Percentiles rank a stretch among this genome's conserved stretches.
Evolutionary conservation across 495 filamentous ascomycete species (phyloP).

Genomic region (Lasiosphaeria miniovina): DNA sequence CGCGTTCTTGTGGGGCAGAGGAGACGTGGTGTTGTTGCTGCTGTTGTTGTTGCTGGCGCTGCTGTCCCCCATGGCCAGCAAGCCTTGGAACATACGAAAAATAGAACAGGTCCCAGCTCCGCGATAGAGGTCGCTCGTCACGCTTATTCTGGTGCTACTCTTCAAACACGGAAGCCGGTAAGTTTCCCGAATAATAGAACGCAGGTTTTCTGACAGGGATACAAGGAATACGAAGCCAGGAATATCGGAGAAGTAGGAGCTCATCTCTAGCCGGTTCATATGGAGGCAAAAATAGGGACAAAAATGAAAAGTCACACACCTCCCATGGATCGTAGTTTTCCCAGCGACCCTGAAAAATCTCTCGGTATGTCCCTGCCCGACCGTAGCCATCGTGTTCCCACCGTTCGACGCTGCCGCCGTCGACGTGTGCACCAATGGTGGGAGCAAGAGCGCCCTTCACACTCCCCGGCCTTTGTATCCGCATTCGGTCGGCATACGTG

Average conservation of each 20-base stretch:
- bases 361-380: slow-evolving; percentile 59
- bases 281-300: no score
- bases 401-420: slow-evolving; percentile 78
- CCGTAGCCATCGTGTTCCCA: slow-evolving; percentile 88
- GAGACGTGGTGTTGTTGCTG: not conserved
- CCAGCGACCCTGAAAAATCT: slow-evolving; percentile 73
- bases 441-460: not conserved
- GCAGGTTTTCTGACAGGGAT: no score
- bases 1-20: not conserved
- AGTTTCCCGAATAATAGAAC: not conserved
- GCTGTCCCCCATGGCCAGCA: slow-evolving; percentile 69
- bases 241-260: no score
- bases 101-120: slow-evolving; percentile 78
- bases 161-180: slow-evolving; percentile 7
- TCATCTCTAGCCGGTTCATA: no score
- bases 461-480: slow-evolving; percentile 48
- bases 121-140: slow-evolving; percentile 75
- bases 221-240: no score
- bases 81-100: slow-evolving; percentile 86
- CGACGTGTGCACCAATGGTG: slow-evolving; percentile 53
- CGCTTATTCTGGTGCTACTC: slow-evolving; percentile 62
- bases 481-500: slow-evolving; percentile 75
- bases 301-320: slow-evolving; percentile 10
- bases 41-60: slow-evolving; percentile 55
- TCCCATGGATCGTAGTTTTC: slow-evolving; percentile 84